Percentiles rank a stretch among this genome's conserved stretches.
phyloP scores from a whole-genome alignment of 1,284 basidiomycete species.

The Macrocystidia cucumis region DNA sequence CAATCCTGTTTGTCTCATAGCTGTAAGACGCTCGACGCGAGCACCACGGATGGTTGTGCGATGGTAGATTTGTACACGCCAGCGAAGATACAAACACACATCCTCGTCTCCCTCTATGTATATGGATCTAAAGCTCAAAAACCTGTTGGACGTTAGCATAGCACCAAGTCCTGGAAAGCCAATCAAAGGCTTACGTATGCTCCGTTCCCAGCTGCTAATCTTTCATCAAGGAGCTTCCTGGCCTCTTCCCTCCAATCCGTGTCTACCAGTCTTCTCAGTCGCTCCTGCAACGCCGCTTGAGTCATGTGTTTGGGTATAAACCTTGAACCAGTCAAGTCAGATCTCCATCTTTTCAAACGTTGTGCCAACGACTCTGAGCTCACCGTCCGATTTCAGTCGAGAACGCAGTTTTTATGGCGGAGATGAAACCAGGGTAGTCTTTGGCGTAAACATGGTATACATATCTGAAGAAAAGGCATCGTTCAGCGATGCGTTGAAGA shows the following conservation, averaged over 20 bases:
- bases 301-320: conserved; percentile 18
- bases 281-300: conserved; percentile 12
- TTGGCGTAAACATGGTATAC: conserved; percentile 17
- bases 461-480: conserved; percentile 9
- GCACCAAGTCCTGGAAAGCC: too few relatives aligned
- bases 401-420: conserved; percentile 13
- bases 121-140: too few relatives aligned
- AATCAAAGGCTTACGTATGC: neutral
- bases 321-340: conserved; percentile 4
- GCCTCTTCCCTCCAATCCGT: conserved; percentile 16
- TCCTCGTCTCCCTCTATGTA: too few relatives aligned
- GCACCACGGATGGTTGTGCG: too few relatives aligned
- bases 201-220: neutral
- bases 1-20: too few relatives aligned
- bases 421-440: conserved; percentile 14
- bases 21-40: too few relatives aligned
- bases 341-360: neutral
- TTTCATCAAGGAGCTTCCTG: conserved; percentile 9
- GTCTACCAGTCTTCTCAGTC: conserved; percentile 15
- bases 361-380: neutral
- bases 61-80: too few relatives aligned
- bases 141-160: too few relatives aligned
- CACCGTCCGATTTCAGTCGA: conserved; percentile 15
- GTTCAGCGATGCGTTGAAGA: neutral
- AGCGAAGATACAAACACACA: too few relatives aligned